phyloP scores from a whole-genome alignment of 257 asterid species.

The Voacanga thouarsii region DNA sequence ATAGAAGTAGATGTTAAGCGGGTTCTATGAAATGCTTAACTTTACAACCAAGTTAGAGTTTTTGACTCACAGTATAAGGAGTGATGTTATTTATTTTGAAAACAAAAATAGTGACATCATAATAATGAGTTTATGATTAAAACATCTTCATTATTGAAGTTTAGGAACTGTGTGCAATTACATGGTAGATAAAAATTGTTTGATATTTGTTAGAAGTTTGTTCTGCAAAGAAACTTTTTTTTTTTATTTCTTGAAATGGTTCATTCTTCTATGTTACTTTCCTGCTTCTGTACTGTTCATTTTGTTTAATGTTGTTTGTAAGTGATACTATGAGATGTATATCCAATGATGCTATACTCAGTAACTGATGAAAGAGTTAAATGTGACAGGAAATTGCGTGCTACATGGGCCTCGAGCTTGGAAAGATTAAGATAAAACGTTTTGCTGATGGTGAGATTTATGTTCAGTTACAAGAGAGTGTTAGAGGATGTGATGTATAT shows the following conservation, averaged over 20 bases:
- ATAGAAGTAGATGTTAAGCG: neutral
- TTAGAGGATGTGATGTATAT: slow-evolving; percentile 76
- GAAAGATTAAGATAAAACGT: slow-evolving; percentile 61
- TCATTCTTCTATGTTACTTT: neutral
- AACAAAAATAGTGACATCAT: neutral
- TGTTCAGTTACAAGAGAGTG: slow-evolving; percentile 81
- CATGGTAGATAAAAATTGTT: neutral
- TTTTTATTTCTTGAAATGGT: neutral
- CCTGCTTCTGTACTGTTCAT: neutral
- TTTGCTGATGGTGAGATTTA: slow-evolving; percentile 85
- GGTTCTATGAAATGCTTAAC: neutral
- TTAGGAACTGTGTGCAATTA: neutral
- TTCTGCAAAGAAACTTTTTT: neutral
- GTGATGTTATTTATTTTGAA: neutral
- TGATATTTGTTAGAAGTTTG: neutral
- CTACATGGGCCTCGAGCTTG: slow-evolving; percentile 72
- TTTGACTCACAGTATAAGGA: neutral
- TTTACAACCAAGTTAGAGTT: neutral
- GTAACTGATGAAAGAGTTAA: neutral
- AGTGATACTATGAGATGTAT: neutral
- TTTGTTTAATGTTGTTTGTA: neutral
- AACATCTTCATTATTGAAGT: neutral
- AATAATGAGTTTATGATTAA: neutral
- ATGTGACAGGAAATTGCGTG: slow-evolving; percentile 64
- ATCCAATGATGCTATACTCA: neutral